These are phyloP conservation scores for Pneumocystis murina DNA, from an alignment of 1,139 yeast genomes.

Conservation along the genomic window DNA sequence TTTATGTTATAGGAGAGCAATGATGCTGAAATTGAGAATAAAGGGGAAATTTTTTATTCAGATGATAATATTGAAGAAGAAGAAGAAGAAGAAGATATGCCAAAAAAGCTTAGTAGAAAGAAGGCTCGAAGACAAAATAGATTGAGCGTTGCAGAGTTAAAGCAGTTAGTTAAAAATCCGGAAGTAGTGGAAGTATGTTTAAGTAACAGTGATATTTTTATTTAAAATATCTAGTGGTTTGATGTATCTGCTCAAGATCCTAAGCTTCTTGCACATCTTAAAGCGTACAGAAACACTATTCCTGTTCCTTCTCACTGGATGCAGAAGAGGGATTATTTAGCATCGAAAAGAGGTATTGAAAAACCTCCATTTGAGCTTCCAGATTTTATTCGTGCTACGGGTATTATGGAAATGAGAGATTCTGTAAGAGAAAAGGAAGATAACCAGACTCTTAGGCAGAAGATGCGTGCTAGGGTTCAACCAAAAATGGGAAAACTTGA, in stretches of 20 bases:
- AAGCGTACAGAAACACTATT: conserved; percentile 50
- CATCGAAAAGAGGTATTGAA: conserved; percentile 56
- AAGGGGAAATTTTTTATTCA: conserved; percentile 25
- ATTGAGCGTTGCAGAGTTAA: conserved; percentile 54
- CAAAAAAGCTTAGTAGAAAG: conserved; percentile 24
- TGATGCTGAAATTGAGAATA: conserved; percentile 5
- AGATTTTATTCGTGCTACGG: conserved; percentile 61
- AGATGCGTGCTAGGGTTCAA: conserved; percentile 70
- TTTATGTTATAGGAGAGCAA: not conserved
- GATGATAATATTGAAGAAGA: conserved; percentile 24
- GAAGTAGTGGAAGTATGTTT: conserved; percentile 44
- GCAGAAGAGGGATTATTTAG: conserved; percentile 60
- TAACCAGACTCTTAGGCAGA: conserved; percentile 50
- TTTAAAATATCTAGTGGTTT: conserved; percentile 33
- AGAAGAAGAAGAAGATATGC: conserved; percentile 17
- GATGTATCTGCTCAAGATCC: conserved; percentile 84
- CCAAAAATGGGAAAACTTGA: conserved; percentile 82
- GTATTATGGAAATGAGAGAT: conserved; percentile 76
- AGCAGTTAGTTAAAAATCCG: conserved; percentile 45
- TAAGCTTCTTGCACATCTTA: conserved; percentile 44
- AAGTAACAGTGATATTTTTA: not conserved
- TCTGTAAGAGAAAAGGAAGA: conserved; percentile 29
- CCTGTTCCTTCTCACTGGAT: conserved; percentile 84
- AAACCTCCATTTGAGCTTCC: conserved; percentile 68
- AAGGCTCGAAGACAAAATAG: conserved; percentile 39